phyloP scores from a whole-genome alignment of 805 yeast species.

The Dipodascus albidus region DNA sequence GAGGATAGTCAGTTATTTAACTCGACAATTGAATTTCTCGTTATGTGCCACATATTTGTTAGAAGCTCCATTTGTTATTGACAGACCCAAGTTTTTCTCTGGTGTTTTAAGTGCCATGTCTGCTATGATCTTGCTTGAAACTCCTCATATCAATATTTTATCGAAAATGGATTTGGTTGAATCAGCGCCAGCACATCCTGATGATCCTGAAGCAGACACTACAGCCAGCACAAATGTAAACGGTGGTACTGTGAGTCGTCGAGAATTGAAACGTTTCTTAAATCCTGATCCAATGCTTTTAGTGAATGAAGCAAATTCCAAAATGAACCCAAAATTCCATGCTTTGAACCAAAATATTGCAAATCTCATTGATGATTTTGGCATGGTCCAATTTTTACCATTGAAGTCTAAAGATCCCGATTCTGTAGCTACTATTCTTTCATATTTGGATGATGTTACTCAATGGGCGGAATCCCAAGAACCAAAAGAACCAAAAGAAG shows the following conservation, averaged over 20 bases:
- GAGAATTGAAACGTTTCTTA: constrained; percentile 69
- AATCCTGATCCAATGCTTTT: constrained; percentile 86
- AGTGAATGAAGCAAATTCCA: constrained; percentile 37
- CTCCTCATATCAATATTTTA: constrained; percentile 87
- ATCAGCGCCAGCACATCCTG: constrained; percentile 19
- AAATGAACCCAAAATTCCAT: constrained; percentile 51
- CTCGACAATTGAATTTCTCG: constrained; percentile 67
- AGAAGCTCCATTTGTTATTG: constrained; percentile 91
- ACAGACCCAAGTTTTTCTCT: constrained; percentile 82
- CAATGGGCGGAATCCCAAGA: constrained; percentile 97
- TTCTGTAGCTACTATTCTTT: constrained; percentile 68
- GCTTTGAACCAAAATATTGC: constrained; percentile 75
- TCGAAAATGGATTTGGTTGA: constrained; percentile 81
- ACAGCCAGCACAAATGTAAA: neutral
- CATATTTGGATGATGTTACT: constrained; percentile 91
- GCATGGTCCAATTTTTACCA: constrained; percentile 96
- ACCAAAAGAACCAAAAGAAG: constrained; percentile 90
- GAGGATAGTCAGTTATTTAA: constrained; percentile 73
- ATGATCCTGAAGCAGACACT: constrained; percentile 29
- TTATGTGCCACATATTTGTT: constrained; percentile 86
- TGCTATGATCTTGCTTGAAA: constrained; percentile 89
- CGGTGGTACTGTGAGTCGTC: constrained; percentile 38
- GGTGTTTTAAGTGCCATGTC: constrained; percentile 97
- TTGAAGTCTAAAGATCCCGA: constrained; percentile 69
- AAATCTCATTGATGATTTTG: constrained; percentile 87